Percentiles rank a stretch among this genome's conserved stretches.
Evolutionary conservation across 495 filamentous ascomycete genomes (phyloP).

Genomic region (Xylaria palmicola): DNA sequence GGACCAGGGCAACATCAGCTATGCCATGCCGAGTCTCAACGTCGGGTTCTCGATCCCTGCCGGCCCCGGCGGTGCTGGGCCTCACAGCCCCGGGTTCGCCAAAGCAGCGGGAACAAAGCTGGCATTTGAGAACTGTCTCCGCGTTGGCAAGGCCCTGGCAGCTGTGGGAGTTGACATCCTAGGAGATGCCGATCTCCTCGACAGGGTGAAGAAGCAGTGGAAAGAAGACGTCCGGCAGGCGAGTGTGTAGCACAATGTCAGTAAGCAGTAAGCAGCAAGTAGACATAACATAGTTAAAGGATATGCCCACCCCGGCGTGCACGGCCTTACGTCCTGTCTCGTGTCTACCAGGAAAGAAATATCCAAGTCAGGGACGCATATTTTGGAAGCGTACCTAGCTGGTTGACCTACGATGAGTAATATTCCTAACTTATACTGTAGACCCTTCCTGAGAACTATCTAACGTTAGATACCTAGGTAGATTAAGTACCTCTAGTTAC

Average conservation of each 20-base stretch:
- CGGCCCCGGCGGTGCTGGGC: conserved; percentile 44
- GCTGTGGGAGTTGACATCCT: conserved; percentile 56
- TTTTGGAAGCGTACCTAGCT: no score
- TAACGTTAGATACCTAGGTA: no score
- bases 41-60: conserved; percentile 56
- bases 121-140: conserved; percentile 51
- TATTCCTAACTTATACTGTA: no score
- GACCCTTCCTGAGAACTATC: no score
- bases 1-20: conserved; percentile 64
- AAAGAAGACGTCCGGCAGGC: conserved; percentile 18
- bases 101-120: conserved; percentile 53
- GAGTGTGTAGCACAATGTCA: background rate
- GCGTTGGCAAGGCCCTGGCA: conserved; percentile 57
- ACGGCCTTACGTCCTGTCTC: no score
- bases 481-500: no score
- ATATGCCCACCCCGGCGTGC: no score
- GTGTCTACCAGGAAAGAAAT: no score
- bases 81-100: conserved; percentile 62
- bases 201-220: conserved; percentile 35
- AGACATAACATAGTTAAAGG: no score
- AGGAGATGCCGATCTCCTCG: conserved; percentile 43
- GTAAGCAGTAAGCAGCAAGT: no score
- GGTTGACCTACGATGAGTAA: no score
- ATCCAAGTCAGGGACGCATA: no score
- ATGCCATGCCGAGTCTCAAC: conserved; percentile 61